A percentile compares a stretch with the other conserved stretches of the same genome.
phyloP scores from a whole-genome alignment of 805 yeast genomes.

The Metschnikowia corniflorae region DNA sequence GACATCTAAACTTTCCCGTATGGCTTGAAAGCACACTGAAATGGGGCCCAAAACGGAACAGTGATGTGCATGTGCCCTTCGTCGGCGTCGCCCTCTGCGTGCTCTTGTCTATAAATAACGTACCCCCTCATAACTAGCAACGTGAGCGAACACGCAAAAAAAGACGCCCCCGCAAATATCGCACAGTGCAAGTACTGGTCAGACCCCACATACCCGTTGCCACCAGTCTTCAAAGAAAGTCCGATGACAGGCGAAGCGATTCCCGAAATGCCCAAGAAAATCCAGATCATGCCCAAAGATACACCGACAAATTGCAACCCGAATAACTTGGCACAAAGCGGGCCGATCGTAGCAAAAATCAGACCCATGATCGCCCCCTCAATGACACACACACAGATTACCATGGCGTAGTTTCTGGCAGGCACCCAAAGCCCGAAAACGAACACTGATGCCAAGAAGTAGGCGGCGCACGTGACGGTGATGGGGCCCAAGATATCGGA shows the following conservation, averaged over 20 bases:
- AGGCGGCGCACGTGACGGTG: constrained; percentile 34
- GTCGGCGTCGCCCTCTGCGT: constrained; percentile 14
- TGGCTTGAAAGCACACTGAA: constrained; percentile 10
- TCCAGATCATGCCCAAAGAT: constrained; percentile 51
- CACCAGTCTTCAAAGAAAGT: constrained; percentile 40
- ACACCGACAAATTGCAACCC: constrained; percentile 53
- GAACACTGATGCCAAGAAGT: constrained; percentile 26
- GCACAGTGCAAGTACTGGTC: constrained; percentile 51
- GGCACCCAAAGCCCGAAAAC: constrained; percentile 37
- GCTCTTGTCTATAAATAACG: constrained; percentile 46
- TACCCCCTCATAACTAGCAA: constrained; percentile 52
- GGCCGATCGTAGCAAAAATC: constrained; percentile 53
- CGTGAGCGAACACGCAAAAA: constrained; percentile 41
- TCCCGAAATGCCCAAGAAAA: constrained; percentile 46
- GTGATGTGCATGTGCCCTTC: constrained; percentile 17
- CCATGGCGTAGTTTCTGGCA: constrained; percentile 53
- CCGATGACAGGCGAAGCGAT: constrained; percentile 63
- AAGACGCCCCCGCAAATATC: constrained; percentile 57
- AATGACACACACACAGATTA: constrained; percentile 48
- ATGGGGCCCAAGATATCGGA: constrained; percentile 52
- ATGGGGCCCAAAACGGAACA: constrained; percentile 15
- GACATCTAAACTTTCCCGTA: constrained; percentile 4
- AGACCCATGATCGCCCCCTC: constrained; percentile 61
- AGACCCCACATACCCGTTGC: constrained; percentile 29
- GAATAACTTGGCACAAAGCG: constrained; percentile 48